Conservation (phyloP, 73 alveolate genomes). For the Paramecium octaurelia region DNA sequence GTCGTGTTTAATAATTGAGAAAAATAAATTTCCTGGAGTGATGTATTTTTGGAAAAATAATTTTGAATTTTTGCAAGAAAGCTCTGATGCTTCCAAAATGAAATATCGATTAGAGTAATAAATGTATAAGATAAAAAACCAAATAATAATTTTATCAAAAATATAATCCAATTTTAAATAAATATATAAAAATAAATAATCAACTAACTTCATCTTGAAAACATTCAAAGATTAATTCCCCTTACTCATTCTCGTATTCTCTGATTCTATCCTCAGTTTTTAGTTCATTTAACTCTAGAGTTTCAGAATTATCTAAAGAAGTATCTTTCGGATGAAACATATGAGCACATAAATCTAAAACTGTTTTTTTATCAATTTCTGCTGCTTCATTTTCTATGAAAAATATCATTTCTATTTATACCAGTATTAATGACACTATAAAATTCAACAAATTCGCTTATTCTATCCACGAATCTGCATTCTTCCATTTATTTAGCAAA, state of each 20-base stretch:
- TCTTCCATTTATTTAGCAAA: constrained; percentile 87
- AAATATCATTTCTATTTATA: neutral
- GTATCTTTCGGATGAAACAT: constrained; percentile 95
- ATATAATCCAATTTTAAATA: neutral
- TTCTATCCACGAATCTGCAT: constrained; percentile 88
- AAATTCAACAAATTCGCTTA: constrained; percentile 88
- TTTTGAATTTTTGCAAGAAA: neutral
- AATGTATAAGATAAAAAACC: neutral
- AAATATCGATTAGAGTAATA: neutral
- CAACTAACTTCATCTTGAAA: constrained; percentile 95
- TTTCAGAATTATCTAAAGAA: constrained; percentile 78
- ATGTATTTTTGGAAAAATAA: neutral
- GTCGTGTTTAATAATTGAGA: neutral
- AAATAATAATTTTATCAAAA: neutral
- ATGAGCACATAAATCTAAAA: constrained; percentile 87
- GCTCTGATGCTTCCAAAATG: neutral
- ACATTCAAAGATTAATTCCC: constrained; percentile 93
- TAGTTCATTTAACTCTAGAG: constrained; percentile 86
- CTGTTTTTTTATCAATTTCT: constrained; percentile 91
- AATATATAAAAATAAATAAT: neutral
- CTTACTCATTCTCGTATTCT: constrained; percentile 89
- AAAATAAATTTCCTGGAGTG: neutral
- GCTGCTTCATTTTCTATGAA: constrained; percentile 80
- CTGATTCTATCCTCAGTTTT: constrained; percentile 87
- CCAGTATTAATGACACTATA: constrained; percentile 77